Percentiles rank a stretch among this genome's conserved stretches.
Conservation (phyloP, 2,329 filamentous ascomycete species). For the Xylaria sp. region DNA sequence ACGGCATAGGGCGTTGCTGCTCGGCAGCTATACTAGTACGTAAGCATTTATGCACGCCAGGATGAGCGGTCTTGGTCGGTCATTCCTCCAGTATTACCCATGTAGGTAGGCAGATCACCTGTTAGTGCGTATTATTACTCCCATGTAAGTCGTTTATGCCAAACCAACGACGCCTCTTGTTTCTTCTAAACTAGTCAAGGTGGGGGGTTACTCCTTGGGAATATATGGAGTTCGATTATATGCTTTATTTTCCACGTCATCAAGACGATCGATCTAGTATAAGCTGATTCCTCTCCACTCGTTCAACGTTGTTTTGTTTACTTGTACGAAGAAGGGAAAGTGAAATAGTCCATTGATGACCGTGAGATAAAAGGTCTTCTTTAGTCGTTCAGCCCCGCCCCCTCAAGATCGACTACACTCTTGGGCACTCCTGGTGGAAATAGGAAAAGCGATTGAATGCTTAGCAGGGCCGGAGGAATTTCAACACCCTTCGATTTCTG, state of each 20-base stretch:
- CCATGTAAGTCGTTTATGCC: conserved; percentile 14
- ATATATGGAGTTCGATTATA: conserved; percentile 26
- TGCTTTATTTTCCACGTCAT: conserved; percentile 24
- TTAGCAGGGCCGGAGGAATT: neutral
- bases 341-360: conserved; percentile 7
- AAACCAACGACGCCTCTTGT: conserved; percentile 22
- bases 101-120: conserved; percentile 12
- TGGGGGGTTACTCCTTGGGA: conserved; percentile 18
- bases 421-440: neutral
- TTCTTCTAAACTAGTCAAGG: conserved; percentile 14
- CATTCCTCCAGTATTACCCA: conserved; percentile 30
- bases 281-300: conserved; percentile 19
- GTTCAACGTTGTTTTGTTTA: conserved; percentile 10
- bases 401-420: neutral
- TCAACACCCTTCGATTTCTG: neutral
- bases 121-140: conserved; percentile 8
- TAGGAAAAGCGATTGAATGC: neutral
- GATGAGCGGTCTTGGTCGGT: conserved; percentile 14
- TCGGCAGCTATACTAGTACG: conserved; percentile 23
- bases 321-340: conserved; percentile 14
- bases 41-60: conserved; percentile 33
- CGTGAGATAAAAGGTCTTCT: conserved; percentile 7
- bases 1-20: conserved; percentile 10
- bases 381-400: conserved; percentile 7
- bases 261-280: neutral